phyloP scores from a whole-genome alignment of 805 yeast genomes.

The Ogataea philodendri region DNA sequence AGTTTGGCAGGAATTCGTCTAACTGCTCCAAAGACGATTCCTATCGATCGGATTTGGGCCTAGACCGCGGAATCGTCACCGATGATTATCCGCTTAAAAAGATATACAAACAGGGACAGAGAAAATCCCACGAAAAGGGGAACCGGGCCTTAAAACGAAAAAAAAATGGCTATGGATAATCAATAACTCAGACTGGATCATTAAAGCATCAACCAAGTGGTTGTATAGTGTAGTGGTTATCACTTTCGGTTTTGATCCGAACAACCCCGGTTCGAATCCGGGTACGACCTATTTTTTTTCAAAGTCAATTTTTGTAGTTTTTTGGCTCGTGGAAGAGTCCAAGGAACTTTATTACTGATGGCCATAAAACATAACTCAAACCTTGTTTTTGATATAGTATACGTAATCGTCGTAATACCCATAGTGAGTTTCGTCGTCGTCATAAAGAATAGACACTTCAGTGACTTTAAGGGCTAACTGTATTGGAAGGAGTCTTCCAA shows the following conservation, averaged over 20 bases:
- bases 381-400: slow-evolving; percentile 13
- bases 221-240: slow-evolving; percentile 76
- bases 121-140: no score
- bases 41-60: no score
- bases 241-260: slow-evolving; percentile 80
- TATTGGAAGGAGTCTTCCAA: slow-evolving; percentile 43
- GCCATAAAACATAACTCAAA: no score
- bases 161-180: no score
- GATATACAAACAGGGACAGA: no score
- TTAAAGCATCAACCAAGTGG: slow-evolving; percentile 16
- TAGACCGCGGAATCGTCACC: no score
- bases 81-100: no score
- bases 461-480: slow-evolving; percentile 38
- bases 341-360: background rate
- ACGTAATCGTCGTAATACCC: slow-evolving; percentile 32
- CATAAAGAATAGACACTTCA: slow-evolving; percentile 29
- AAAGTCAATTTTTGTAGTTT: slow-evolving; percentile 1
- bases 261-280: slow-evolving; percentile 85
- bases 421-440: slow-evolving; percentile 22
- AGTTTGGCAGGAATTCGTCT: no score
- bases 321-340: slow-evolving; percentile 1
- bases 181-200: no score
- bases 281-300: slow-evolving; percentile 58
- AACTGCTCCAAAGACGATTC: no score
- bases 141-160: no score